Percentiles rank a stretch among this genome's conserved stretches.
Conservation (phyloP, 2,329 filamentous ascomycete species). For the Calonectria crousiana region DNA sequence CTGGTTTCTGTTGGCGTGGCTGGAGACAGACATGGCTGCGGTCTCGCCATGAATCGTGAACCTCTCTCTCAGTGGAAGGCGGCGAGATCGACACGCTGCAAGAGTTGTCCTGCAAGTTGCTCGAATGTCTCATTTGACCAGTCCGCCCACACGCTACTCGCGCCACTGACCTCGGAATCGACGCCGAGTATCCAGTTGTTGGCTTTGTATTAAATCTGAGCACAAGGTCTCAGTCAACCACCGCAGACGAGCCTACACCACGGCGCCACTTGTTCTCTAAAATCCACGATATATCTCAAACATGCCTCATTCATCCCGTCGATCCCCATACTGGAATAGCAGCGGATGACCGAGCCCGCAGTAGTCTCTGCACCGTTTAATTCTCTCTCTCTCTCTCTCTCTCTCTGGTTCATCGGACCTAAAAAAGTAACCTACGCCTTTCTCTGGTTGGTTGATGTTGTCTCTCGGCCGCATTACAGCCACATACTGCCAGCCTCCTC, state of each 20-base stretch:
- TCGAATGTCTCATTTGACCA: slow-evolving; percentile 5
- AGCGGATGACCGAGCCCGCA: neutral
- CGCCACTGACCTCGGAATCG: neutral
- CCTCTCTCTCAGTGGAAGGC: neutral
- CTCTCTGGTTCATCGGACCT: neutral
- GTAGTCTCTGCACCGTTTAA: slow-evolving; percentile 2
- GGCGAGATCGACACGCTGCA: slow-evolving; percentile 1
- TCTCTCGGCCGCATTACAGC: slow-evolving; percentile 9
- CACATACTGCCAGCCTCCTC: neutral
- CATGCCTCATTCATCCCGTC: slow-evolving; percentile 20
- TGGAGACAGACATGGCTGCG: neutral
- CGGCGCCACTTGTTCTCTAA: slow-evolving; percentile 14
- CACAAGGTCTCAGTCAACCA: slow-evolving; percentile 15
- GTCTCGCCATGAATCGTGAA: slow-evolving; percentile 9
- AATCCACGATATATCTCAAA: slow-evolving; percentile 26
- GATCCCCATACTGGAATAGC: slow-evolving; percentile 15
- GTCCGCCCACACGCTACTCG: neutral
- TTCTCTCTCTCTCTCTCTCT: neutral
- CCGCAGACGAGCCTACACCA: slow-evolving; percentile 8
- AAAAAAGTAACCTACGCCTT: neutral
- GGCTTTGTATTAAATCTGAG: slow-evolving; percentile 2
- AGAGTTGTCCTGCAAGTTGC: neutral
- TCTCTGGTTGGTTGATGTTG: neutral
- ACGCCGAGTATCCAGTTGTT: neutral
- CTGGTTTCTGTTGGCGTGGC: neutral